Evolutionary conservation across 768 basidiomycete genomes (phyloP).

Genomic region (Sporobolomyces roseus): DNA sequence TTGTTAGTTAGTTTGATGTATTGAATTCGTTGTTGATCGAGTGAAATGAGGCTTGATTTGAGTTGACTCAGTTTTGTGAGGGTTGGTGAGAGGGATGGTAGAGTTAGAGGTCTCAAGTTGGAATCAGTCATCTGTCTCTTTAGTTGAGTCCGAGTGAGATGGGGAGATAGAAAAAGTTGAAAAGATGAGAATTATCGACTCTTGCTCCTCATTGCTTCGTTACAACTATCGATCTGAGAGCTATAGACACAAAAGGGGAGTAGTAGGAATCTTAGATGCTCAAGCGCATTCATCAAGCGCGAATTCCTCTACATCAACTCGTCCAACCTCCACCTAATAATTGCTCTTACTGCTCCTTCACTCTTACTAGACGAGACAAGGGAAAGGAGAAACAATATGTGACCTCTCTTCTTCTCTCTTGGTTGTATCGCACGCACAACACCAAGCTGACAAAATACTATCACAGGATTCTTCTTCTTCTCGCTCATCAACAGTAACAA

Average conservation of each 20-base stretch:
- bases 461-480: too few relatives aligned
- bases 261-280: too few relatives aligned
- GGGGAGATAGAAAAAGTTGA: background rate
- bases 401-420: background rate
- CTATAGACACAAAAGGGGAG: too few relatives aligned
- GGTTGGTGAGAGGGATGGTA: constrained; percentile 28
- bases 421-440: too few relatives aligned
- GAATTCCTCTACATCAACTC: constrained; percentile 8
- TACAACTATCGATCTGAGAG: too few relatives aligned
- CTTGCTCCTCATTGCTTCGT: too few relatives aligned
- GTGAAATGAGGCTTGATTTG: background rate
- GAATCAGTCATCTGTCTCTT: constrained; percentile 1
- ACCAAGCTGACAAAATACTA: too few relatives aligned
- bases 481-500: too few relatives aligned
- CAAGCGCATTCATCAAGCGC: constrained; percentile 14
- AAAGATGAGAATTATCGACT: too few relatives aligned
- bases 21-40: background rate
- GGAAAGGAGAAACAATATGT: background rate
- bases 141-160: too few relatives aligned
- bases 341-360: background rate
- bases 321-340: background rate
- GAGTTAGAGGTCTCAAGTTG: constrained; percentile 20
- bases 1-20: constrained; percentile 7
- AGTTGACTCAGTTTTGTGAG: constrained; percentile 5
- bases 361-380: background rate